Conservation (phyloP, 176 grass and related monocot genomes). For the Typha latifolia region DNA sequence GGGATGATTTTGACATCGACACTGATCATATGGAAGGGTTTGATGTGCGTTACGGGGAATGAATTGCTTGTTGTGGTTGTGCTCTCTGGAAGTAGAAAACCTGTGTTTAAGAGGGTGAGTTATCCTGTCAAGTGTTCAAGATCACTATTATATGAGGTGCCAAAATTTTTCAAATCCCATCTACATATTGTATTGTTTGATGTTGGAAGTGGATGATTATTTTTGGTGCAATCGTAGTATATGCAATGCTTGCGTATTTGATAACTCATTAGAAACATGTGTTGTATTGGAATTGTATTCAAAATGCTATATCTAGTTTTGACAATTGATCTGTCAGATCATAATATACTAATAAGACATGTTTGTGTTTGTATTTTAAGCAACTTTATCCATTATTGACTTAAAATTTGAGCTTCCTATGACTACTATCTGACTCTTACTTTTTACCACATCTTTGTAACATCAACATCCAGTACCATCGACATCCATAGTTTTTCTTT, state of each 20-base stretch:
- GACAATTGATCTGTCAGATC: too few relatives aligned
- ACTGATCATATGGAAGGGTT: slow-evolving; percentile 63
- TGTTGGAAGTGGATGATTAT: neutral
- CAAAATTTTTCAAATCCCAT: neutral
- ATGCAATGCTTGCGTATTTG: neutral
- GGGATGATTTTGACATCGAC: slow-evolving; percentile 55
- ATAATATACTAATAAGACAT: too few relatives aligned
- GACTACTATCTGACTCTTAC: too few relatives aligned
- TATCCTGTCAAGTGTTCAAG: neutral
- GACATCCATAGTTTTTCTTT: too few relatives aligned
- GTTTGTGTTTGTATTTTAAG: too few relatives aligned
- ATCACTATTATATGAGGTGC: neutral
- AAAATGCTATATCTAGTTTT: too few relatives aligned
- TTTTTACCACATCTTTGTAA: too few relatives aligned
- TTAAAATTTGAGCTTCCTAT: too few relatives aligned
- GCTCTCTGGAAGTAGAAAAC: slow-evolving; percentile 59
- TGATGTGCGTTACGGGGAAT: slow-evolving; percentile 38
- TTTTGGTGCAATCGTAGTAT: neutral
- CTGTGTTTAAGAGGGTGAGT: slow-evolving; percentile 57
- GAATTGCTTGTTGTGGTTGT: slow-evolving; percentile 56
- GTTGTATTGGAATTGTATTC: too few relatives aligned
- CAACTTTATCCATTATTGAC: too few relatives aligned
- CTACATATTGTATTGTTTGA: neutral
- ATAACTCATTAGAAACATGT: too few relatives aligned
- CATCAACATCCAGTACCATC: too few relatives aligned